phyloP scores from a whole-genome alignment of 2,329 filamentous ascomycete species.

The Lasiodiplodia sp. region DNA sequence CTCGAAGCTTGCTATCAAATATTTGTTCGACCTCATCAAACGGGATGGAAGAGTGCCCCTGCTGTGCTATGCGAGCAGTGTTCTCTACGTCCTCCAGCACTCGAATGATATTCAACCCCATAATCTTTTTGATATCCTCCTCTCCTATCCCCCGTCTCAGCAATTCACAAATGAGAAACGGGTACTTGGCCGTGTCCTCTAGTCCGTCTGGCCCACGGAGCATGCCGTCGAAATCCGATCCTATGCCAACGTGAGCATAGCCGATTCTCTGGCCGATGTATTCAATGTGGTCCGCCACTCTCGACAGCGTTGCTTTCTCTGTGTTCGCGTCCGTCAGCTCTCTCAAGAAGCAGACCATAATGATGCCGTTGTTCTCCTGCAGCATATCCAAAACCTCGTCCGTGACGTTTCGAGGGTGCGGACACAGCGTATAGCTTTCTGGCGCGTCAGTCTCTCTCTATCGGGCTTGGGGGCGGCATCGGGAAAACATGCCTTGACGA shows the following conservation, averaged over 20 bases:
- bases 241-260: constrained; percentile 85
- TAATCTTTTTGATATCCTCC: constrained; percentile 74
- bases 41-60: too few species aligned
- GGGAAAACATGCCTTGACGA: constrained; percentile 71
- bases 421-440: constrained; percentile 65
- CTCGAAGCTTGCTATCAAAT: too few species aligned
- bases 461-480: too few species aligned
- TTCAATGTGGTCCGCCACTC: constrained; percentile 80
- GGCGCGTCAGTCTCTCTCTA: too few species aligned
- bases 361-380: constrained; percentile 73
- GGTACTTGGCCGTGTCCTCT: constrained; percentile 85
- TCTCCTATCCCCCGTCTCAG: constrained; percentile 77
- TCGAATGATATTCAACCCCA: constrained; percentile 80
- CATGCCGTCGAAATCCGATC: constrained; percentile 89
- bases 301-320: constrained; percentile 73
- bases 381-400: constrained; percentile 82
- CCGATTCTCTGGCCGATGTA: constrained; percentile 85
- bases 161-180: constrained; percentile 77
- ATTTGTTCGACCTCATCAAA: too few species aligned
- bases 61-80: too few species aligned
- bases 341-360: constrained; percentile 88
- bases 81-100: constrained; percentile 82
- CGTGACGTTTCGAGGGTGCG: constrained; percentile 88
- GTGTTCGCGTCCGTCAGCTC: constrained; percentile 74
- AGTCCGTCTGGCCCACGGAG: constrained; percentile 71